A percentile compares a stretch with the other conserved stretches of the same genome.
Conservation (phyloP, 257 asterid genomes). For the Jaltomata sinuosa region DNA sequence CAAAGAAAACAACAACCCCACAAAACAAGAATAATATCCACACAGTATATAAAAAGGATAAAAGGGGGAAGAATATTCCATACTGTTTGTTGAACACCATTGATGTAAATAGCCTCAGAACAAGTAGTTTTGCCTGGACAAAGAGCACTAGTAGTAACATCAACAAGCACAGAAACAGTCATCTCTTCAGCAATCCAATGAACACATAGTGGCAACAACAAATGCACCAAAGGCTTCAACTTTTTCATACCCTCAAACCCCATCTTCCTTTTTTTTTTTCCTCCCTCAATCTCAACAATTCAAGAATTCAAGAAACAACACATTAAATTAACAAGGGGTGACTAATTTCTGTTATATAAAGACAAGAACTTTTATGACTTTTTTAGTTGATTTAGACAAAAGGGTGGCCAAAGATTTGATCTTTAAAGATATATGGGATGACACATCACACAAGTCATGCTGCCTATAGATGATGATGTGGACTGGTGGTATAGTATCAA, state of each 20-base stretch:
- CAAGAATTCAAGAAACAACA: conserved; percentile 6
- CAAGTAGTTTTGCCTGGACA: conserved; percentile 61
- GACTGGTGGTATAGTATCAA: no score
- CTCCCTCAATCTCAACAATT: not conserved
- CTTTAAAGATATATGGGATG: not conserved
- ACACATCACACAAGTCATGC: not conserved
- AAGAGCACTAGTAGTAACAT: conserved; percentile 79
- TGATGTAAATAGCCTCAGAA: conserved; percentile 68
- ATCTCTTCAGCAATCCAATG: conserved; percentile 94
- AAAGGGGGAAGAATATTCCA: not conserved
- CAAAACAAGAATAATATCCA: not conserved
- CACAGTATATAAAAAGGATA: not conserved
- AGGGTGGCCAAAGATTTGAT: not conserved
- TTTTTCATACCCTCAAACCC: conserved; percentile 33
- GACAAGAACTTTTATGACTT: not conserved
- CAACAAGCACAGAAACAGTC: conserved; percentile 83
- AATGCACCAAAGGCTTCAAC: conserved; percentile 48
- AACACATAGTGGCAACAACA: conserved; percentile 58
- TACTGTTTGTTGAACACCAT: conserved; percentile 89
- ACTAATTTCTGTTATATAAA: not conserved
- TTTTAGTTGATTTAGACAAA: not conserved
- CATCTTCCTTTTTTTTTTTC: not conserved
- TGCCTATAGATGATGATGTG: no score
- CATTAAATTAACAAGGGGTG: not conserved
- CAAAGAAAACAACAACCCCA: not conserved